Evolutionary conservation across 2,329 filamentous ascomycete genomes (phyloP), one percentile per base, ranked within the genome.

Genomic region (Pestalotiopsis sp.): DNA sequence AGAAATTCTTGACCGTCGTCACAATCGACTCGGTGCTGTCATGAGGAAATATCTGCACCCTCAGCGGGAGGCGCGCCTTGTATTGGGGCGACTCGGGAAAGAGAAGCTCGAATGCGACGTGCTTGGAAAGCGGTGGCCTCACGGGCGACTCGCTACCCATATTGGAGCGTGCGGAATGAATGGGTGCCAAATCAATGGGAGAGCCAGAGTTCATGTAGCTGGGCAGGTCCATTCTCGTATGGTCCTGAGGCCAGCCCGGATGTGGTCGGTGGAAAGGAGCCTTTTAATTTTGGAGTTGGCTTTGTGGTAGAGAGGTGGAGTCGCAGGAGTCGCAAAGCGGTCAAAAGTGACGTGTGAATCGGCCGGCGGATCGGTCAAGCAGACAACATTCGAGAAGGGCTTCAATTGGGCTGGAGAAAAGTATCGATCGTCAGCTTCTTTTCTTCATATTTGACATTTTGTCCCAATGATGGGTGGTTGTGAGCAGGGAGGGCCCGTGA

Each of bases 1-100:
- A 98, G 84, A 98, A 98, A 85, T 98, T 98, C 87, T 97, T 98
- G 78, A 98, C 95, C 1, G 96, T 98, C 14, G 94, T 96, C 72
- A 98, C 93, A 83, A 99, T 99, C 45, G 95, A 98, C 79, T 98
- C 95, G 25, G 95, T 98, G 66, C 93, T 95, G 84, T 99, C 96
- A 81, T 98, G 95, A 61, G 93, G 93, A 77, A 92, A 97, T 74
- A 99, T 98, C 77, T 97, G 93, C 66, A 95, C 92, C 76, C 92
- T 87, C 89, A 95, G 91, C n/a, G 93, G 92, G 73, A 95, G 85
- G 77, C 93, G 91, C 82, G 92, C 92, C 75, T 90, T 89, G 75
- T 89, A 89, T 78, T 91, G 88, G 70, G 90, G 89, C 40, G 88
- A 87, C 74, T 92, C 88, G 66, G 87, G 85, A 75, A 92, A 89